A percentile compares a stretch with the other conserved stretches of the same genome.
Conservation (phyloP, 371 early-diverging fungal genomes). For the Parasitella parasitica region DNA sequence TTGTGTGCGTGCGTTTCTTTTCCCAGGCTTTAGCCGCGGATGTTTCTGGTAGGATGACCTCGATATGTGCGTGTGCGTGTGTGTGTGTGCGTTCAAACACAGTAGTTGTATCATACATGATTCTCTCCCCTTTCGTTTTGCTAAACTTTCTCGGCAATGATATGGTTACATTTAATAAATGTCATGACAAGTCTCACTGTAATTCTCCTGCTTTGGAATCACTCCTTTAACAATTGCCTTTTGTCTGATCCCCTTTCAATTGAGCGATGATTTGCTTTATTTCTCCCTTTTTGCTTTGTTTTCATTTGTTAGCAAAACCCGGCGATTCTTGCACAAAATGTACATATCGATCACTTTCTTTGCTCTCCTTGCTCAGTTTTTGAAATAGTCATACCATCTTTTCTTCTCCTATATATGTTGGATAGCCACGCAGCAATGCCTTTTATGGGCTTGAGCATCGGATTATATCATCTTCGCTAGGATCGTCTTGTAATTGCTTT, state of each 20-base stretch:
- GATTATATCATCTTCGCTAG: not conserved
- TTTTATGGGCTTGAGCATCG: constrained; percentile 5
- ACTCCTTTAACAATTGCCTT: not conserved
- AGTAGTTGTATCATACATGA: too few species aligned
- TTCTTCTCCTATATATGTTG: not conserved
- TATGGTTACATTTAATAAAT: not conserved
- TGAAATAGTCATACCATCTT: not conserved
- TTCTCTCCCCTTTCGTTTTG: not conserved
- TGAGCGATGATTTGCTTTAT: not conserved
- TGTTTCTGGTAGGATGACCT: not conserved
- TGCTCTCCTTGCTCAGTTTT: not conserved
- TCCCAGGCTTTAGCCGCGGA: not conserved
- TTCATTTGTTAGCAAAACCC: not conserved
- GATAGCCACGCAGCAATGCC: not conserved
- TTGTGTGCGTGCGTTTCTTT: not conserved
- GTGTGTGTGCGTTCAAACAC: too few species aligned
- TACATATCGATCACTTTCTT: not conserved
- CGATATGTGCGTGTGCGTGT: too few species aligned
- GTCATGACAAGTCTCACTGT: not conserved
- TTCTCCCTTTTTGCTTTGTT: not conserved
- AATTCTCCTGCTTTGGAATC: not conserved
- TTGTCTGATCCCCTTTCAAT: not conserved
- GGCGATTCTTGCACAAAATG: not conserved
- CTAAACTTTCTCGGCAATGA: too few species aligned
- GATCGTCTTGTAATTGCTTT: too few species aligned